These are phyloP conservation scores for Pseudogymnoascus sp. DNA, from an alignment of 2,329 filamentous ascomycete genomes.

Conservation along the genomic window DNA sequence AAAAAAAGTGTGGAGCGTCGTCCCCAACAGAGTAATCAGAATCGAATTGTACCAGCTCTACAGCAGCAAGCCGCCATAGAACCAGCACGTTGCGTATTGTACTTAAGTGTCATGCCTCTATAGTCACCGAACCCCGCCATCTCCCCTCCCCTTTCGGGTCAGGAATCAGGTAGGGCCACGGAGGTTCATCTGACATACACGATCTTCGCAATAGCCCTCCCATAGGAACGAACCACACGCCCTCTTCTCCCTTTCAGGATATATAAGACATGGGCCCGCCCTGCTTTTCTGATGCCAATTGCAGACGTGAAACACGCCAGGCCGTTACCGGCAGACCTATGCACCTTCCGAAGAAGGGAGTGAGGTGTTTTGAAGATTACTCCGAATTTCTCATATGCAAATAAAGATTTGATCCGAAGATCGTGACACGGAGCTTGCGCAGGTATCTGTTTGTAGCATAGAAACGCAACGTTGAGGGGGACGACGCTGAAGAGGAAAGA, in stretches of 20 bases:
- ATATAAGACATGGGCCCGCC: slow-evolving; percentile 32
- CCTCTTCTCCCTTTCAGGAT: slow-evolving; percentile 28
- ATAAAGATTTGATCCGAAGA: slow-evolving; percentile 21
- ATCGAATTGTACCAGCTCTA: slow-evolving; percentile 30
- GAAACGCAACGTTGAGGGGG: slow-evolving; percentile 91
- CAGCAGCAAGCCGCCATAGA: slow-evolving; percentile 8
- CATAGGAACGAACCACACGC: slow-evolving; percentile 55
- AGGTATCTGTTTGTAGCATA: slow-evolving; percentile 74
- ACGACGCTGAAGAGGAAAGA: slow-evolving; percentile 55
- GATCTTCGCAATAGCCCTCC: slow-evolving; percentile 92
- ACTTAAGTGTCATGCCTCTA: slow-evolving; percentile 66
- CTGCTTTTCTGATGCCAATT: slow-evolving; percentile 92
- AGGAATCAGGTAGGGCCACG: background rate
- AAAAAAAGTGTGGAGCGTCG: slow-evolving; percentile 24
- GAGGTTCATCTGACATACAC: slow-evolving; percentile 45
- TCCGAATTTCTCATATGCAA: slow-evolving; percentile 98
- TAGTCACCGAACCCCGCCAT: slow-evolving; percentile 3
- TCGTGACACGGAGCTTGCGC: slow-evolving; percentile 26
- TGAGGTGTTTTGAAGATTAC: slow-evolving; percentile 68
- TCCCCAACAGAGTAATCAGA: slow-evolving; percentile 31
- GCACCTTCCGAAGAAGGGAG: slow-evolving; percentile 37
- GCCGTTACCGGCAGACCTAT: slow-evolving; percentile 73
- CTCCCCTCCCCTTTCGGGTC: slow-evolving; percentile 1
- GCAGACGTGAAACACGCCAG: slow-evolving; percentile 77
- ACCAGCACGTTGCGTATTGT: slow-evolving; percentile 80